phyloP scores from a whole-genome alignment of 139 green algal species.

The Asterochloris erici region DNA sequence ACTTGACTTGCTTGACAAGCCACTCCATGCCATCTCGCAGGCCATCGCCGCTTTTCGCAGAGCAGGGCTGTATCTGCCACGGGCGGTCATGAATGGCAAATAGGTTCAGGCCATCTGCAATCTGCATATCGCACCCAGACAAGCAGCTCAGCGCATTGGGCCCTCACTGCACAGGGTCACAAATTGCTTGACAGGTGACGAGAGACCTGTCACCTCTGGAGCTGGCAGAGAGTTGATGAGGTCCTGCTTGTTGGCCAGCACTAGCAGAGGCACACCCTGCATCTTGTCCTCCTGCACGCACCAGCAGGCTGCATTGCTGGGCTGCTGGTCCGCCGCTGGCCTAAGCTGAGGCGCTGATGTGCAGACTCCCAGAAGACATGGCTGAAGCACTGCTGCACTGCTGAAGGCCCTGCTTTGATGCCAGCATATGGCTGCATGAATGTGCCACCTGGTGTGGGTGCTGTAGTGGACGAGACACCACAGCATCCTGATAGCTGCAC shows the following conservation, averaged over 20 bases:
- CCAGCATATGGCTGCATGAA: no score
- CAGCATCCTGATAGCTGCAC: no score
- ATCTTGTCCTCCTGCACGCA: constrained; percentile 72
- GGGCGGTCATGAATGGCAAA: constrained; percentile 59
- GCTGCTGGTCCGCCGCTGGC: no score
- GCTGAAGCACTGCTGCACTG: no score
- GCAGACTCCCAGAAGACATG: no score
- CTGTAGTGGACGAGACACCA: no score
- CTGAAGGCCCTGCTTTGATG: no score
- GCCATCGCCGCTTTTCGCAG: constrained; percentile 55
- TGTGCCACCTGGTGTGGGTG: no score
- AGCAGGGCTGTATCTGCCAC: constrained; percentile 77
- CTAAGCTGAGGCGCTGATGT: no score
- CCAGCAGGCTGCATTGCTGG: no score
- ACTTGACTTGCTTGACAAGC: constrained; percentile 60
- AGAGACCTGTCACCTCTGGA: constrained; percentile 31
- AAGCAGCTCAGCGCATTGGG: background rate
- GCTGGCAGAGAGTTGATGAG: constrained; percentile 50
- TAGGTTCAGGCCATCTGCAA: constrained; percentile 59
- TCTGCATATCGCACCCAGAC: constrained; percentile 9
- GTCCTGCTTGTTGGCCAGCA: constrained; percentile 86
- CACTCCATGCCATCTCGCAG: constrained; percentile 70
- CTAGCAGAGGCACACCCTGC: constrained; percentile 59
- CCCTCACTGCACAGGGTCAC: background rate
- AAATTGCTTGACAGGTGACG: background rate